These are phyloP conservation scores for Pisolithus thermaeus DNA, from an alignment of 1,284 basidiomycete genomes.

Conservation along the genomic window DNA sequence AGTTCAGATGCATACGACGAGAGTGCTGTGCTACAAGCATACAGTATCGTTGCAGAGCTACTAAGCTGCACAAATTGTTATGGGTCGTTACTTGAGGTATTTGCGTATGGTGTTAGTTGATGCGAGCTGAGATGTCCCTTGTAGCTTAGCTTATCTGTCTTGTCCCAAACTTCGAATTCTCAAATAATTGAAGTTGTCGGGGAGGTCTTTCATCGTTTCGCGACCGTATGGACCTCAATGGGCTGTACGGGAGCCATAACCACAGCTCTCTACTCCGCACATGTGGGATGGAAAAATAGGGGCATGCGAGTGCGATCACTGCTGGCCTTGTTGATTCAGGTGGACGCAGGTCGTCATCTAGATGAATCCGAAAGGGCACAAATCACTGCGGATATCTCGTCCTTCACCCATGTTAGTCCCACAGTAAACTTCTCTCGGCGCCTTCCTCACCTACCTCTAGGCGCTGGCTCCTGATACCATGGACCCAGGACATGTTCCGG, in stretches of 20 bases:
- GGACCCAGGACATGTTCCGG: slow-evolving; percentile 47
- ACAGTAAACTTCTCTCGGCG: neutral
- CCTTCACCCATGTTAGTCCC: slow-evolving; percentile 52
- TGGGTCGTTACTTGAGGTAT: slow-evolving; percentile 61
- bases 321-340: slow-evolving; percentile 53
- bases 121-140: slow-evolving; percentile 5
- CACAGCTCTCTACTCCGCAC: slow-evolving; percentile 52
- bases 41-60: slow-evolving; percentile 52
- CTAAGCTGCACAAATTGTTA: slow-evolving; percentile 60
- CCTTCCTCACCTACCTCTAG: slow-evolving; percentile 20
- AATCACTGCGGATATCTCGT: slow-evolving; percentile 51
- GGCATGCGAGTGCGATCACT: slow-evolving; percentile 60
- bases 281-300: slow-evolving; percentile 55
- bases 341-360: slow-evolving; percentile 56
- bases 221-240: slow-evolving; percentile 73
- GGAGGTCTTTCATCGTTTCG: slow-evolving; percentile 60
- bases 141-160: slow-evolving; percentile 54
- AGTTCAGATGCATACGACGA: slow-evolving; percentile 26
- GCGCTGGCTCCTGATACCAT: slow-evolving; percentile 42
- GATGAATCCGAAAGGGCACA: slow-evolving; percentile 49
- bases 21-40: slow-evolving; percentile 41
- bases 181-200: slow-evolving; percentile 56
- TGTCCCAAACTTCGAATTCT: slow-evolving; percentile 44
- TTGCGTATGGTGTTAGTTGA: slow-evolving; percentile 11
- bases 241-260: slow-evolving; percentile 52